Conservation (phyloP, 2,329 filamentous ascomycete genomes). For the Beauveria medogensis region DNA sequence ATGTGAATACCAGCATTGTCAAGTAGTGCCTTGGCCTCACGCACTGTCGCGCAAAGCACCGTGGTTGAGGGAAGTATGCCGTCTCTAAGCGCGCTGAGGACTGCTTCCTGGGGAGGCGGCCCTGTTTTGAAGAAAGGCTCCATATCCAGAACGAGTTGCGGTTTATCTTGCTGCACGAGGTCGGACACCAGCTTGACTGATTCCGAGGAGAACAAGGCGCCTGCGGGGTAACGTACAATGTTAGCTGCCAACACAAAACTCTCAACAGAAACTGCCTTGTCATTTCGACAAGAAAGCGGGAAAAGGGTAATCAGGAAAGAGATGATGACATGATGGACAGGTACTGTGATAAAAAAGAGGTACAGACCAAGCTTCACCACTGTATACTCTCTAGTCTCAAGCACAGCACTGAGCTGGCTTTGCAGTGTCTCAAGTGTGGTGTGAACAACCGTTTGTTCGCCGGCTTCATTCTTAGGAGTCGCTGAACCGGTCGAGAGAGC, state of each 20-base stretch:
- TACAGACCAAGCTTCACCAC: not conserved
- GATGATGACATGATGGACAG: not conserved
- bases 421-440: not conserved
- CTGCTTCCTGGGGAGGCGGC: not conserved
- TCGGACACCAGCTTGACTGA: not conserved
- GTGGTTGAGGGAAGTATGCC: conserved; percentile 6
- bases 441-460: not conserved
- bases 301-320: not conserved
- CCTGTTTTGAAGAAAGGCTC: conserved; percentile 10
- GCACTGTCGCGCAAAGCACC: conserved; percentile 6
- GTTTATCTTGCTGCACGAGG: not conserved
- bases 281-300: not conserved
- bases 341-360: not conserved
- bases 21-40: conserved; percentile 6
- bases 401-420: not conserved
- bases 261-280: not conserved
- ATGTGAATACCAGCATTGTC: not conserved
- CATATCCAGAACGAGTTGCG: conserved; percentile 2
- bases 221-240: not conserved
- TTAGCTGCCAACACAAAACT: not conserved
- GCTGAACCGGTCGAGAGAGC: not conserved
- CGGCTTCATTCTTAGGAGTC: not conserved
- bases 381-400: not conserved
- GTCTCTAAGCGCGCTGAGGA: conserved; percentile 2
- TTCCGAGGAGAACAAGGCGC: not conserved